phyloP scores from a whole-genome alignment of 805 yeast genomes.

The Sugiyamaella valdiviana region DNA sequence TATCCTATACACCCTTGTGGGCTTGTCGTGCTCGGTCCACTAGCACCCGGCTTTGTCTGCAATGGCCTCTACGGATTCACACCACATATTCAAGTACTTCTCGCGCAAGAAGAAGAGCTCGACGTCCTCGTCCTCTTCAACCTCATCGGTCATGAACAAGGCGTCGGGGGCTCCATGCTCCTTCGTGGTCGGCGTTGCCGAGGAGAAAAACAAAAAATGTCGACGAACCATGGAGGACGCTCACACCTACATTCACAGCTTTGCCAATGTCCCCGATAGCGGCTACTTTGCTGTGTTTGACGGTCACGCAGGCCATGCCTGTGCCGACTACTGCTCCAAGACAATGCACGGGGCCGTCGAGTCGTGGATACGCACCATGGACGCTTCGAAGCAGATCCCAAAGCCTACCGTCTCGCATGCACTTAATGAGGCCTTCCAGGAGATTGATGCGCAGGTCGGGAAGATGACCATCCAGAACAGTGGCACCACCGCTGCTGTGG shows the following conservation, averaged over 20 bases:
- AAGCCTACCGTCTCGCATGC: constrained; percentile 53
- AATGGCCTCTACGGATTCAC: background rate
- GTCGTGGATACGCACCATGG: constrained; percentile 34
- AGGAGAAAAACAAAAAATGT: constrained; percentile 72
- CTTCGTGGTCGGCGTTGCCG: constrained; percentile 86
- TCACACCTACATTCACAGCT: constrained; percentile 86
- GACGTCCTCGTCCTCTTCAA: background rate
- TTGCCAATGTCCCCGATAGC: constrained; percentile 76
- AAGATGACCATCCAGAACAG: constrained; percentile 61
- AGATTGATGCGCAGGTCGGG: constrained; percentile 66
- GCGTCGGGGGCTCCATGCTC: constrained; percentile 11
- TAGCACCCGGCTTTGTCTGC: too few relatives aligned
- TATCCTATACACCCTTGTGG: too few relatives aligned
- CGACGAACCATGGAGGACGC: constrained; percentile 94
- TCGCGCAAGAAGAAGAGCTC: constrained; percentile 10
- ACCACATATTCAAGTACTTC: constrained; percentile 14
- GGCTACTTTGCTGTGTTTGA: constrained; percentile 95
- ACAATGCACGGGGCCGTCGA: constrained; percentile 62
- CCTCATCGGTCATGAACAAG: background rate
- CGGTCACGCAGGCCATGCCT: constrained; percentile 93
- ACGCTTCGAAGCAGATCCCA: constrained; percentile 3
- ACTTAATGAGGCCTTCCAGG: constrained; percentile 60
- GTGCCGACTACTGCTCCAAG: constrained; percentile 93
- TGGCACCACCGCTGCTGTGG: constrained; percentile 95
- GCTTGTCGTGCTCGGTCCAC: too few relatives aligned